Base-by-base conservation (phyloP, 768 basidiomycete genomes). In the Austroboletus festivus region DNA sequence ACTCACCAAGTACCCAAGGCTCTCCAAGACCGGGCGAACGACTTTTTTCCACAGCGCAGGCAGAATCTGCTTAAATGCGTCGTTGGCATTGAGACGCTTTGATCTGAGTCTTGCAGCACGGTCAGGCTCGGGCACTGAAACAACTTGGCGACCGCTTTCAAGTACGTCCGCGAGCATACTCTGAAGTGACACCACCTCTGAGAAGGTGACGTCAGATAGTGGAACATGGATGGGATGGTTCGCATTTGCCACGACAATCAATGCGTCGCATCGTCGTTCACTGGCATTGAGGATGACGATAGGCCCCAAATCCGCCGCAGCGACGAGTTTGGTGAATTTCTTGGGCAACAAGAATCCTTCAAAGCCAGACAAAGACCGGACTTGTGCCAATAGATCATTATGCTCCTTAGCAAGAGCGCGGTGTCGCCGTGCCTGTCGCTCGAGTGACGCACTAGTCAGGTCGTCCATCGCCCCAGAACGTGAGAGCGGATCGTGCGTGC, bases 391-490 rank as follows among this genome's bases (percentile, higher is more conserved):
- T 9, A 48, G 43, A 19, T 33, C 30, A 18, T 54, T 39, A 49
- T 60, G 60, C 37, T 59, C 48, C 24, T 22, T 47, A 13, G 46
- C 52, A 37, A 58, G 48, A 35, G 42, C 30, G 33, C 49, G 53
- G 42, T 43, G 53, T 24, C 47, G 55, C 20, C 34, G 35, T 5
- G 53, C 55, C 31, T 61, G 51, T 22, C 48, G 42, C 31, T 62
- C 61, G 13, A 52, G 40, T 13, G 49, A 38, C 24, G 20, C 15
- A 7, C 5, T 12, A 28, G 12, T 28, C 7, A 6, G 21, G 5
- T 23, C 24, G 9, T 48, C 16, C 5, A 26, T 39, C 3, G 24
- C 44, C 30, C 35, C 35, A 5, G 23, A 12, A 20, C 18, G 19
- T 12, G 26, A 24, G 28, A 12, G 24, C 8, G 48, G 39, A 18